These are phyloP conservation scores for Talaromyces nanjingensis DNA, from an alignment of 495 filamentous ascomycete species.

Conservation along the genomic window DNA sequence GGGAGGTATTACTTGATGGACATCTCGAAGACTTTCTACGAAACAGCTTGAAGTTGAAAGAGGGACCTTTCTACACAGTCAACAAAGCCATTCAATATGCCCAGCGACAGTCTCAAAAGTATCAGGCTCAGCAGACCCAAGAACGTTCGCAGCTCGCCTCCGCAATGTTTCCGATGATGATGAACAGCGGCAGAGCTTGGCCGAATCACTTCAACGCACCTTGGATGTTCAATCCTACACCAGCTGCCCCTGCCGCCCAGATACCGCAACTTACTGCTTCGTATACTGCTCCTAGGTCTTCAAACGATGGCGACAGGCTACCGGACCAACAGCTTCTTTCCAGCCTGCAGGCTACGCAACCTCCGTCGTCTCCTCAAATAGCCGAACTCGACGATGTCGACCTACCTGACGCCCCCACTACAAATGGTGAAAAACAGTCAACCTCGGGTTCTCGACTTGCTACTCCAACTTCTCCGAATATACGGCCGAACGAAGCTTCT, in stretches of 20 bases:
- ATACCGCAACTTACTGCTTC: background rate
- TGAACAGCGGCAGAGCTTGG: background rate
- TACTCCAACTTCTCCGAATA: background rate
- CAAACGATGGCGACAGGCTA: background rate
- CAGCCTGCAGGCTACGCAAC: background rate
- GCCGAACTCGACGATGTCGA: background rate
- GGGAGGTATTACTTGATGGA: slow-evolving; percentile 48
- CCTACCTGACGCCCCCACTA: background rate
- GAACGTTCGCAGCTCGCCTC: slow-evolving; percentile 3
- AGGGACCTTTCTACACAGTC: slow-evolving; percentile 38
- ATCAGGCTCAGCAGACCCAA: slow-evolving; percentile 12
- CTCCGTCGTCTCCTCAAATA: slow-evolving; percentile 3
- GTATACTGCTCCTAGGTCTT: too few relatives aligned
- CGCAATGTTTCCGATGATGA: slow-evolving; percentile 6
- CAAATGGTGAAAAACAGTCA: background rate
- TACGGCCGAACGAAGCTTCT: slow-evolving; percentile 19
- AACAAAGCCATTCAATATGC: slow-evolving; percentile 41
- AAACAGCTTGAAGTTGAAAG: slow-evolving; percentile 43
- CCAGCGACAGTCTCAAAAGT: slow-evolving; percentile 33
- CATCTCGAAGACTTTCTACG: slow-evolving; percentile 27
- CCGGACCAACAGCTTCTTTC: slow-evolving; percentile 6
- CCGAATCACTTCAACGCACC: background rate
- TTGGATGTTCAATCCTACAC: background rate
- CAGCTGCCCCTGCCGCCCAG: background rate
- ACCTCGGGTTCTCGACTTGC: background rate